Percentiles rank a stretch among this genome's conserved stretches.
These are phyloP conservation scores for Vachellia pachyceras DNA, from an alignment of 306 rosid species.

Conservation along the genomic window DNA sequence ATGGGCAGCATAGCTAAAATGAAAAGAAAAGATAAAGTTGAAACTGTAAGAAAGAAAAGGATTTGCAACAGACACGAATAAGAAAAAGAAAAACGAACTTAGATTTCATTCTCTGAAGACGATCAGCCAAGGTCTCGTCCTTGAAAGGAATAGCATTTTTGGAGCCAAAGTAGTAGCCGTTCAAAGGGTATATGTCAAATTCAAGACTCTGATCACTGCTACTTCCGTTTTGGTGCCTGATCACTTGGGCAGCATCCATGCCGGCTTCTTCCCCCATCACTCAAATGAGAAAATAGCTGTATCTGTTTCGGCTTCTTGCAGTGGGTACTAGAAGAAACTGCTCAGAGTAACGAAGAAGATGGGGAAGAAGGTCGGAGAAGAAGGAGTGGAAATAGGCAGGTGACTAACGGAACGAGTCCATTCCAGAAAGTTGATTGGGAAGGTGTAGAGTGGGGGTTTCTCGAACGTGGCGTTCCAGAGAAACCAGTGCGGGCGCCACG, in stretches of 20 bases:
- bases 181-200: constrained; percentile 70
- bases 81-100: constrained; percentile 52
- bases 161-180: constrained; percentile 77
- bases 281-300: background rate
- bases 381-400: background rate
- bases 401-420: background rate
- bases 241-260: constrained; percentile 6
- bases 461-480: too few species aligned
- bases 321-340: background rate
- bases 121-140: constrained; percentile 58
- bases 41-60: background rate
- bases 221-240: constrained; percentile 13
- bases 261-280: constrained; percentile 57
- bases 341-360: background rate
- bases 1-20: constrained; percentile 64
- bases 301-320: background rate
- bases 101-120: constrained; percentile 59
- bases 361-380: background rate
- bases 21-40: background rate
- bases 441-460: background rate
- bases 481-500: background rate
- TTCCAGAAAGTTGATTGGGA: background rate
- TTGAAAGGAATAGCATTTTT: constrained; percentile 59
- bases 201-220: constrained; percentile 31
- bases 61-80: background rate